Percentiles rank a stretch among this genome's conserved stretches.
Conservation (phyloP, 192 early-diverging fungal genomes). For the Borealophlyctis nickersoniae region DNA sequence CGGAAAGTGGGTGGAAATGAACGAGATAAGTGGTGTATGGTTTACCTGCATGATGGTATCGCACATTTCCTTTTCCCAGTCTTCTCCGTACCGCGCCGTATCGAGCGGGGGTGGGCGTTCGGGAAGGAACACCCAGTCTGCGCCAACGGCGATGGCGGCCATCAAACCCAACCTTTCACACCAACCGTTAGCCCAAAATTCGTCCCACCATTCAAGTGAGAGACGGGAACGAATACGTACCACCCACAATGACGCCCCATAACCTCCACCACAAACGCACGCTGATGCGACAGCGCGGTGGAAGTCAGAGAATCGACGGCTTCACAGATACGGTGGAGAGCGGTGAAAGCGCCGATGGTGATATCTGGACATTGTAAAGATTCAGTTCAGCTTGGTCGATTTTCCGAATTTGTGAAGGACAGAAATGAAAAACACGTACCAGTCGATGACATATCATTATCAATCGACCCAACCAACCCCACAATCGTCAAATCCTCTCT, state of each 20-base stretch:
- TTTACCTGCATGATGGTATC: slow-evolving; percentile 60
- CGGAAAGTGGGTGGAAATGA: slow-evolving; percentile 3
- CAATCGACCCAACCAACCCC: slow-evolving; percentile 94
- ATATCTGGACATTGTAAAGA: slow-evolving; percentile 66
- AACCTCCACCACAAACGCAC: slow-evolving; percentile 97
- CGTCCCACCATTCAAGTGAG: slow-evolving; percentile 7
- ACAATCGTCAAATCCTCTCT: slow-evolving; percentile 82
- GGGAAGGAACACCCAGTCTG: slow-evolving; percentile 95
- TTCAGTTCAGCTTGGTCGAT: slow-evolving; percentile 32
- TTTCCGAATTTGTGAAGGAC: too few relatives aligned
- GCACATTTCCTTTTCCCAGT: slow-evolving; percentile 91
- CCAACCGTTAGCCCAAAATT: slow-evolving; percentile 27
- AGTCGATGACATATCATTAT: slow-evolving; percentile 79
- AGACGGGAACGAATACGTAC: slow-evolving; percentile 62
- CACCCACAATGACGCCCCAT: slow-evolving; percentile 99
- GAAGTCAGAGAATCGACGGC: slow-evolving; percentile 87
- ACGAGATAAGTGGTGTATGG: slow-evolving; percentile 4
- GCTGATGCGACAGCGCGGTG: slow-evolving; percentile 90
- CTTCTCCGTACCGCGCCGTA: slow-evolving; percentile 52
- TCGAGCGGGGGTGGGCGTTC: slow-evolving; percentile 78
- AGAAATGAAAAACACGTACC: slow-evolving; percentile 12
- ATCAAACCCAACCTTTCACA: slow-evolving; percentile 24
- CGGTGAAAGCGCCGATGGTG: slow-evolving; percentile 92
- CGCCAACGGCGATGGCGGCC: slow-evolving; percentile 58
- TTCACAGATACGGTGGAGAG: slow-evolving; percentile 94